Conservation (phyloP, 495 filamentous ascomycete genomes). For the Pseudomonodictys pantanalensis region DNA sequence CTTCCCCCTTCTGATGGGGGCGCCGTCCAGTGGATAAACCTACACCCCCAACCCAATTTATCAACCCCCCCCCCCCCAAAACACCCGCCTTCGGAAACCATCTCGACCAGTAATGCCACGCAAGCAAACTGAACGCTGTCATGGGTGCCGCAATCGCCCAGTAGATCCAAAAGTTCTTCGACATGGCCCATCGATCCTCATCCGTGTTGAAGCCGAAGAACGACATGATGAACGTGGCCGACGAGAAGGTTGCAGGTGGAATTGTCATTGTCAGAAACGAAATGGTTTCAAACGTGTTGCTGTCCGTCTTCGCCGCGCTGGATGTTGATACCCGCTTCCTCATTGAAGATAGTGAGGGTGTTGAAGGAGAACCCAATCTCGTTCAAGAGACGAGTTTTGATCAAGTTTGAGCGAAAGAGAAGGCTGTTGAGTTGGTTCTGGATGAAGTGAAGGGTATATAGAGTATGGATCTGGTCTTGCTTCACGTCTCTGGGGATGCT, state of each 20-base stretch:
- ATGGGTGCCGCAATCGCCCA: slow-evolving; percentile 13
- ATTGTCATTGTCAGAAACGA: slow-evolving; percentile 1
- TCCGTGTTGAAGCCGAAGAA: slow-evolving; percentile 38
- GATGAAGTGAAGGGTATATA: background rate
- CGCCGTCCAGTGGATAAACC: no score
- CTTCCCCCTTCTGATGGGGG: no score
- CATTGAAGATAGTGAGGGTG: background rate
- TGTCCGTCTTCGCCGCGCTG: slow-evolving; percentile 34
- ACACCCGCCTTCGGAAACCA: background rate
- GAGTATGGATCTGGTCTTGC: background rate
- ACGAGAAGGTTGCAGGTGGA: slow-evolving; percentile 1
- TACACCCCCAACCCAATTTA: no score
- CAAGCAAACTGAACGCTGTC: background rate
- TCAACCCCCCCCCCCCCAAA: no score
- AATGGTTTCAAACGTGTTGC: slow-evolving; percentile 17
- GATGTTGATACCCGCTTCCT: background rate
- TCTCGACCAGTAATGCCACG: background rate
- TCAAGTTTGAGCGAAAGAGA: slow-evolving; percentile 9
- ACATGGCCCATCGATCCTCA: slow-evolving; percentile 38
- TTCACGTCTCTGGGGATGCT: background rate
- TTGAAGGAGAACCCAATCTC: slow-evolving; percentile 13
- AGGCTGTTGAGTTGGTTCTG: background rate
- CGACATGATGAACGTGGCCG: slow-evolving; percentile 3
- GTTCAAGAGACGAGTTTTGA: slow-evolving; percentile 12
- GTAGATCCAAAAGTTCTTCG: slow-evolving; percentile 23